A percentile compares a stretch with the other conserved stretches of the same genome.
Conservation (phyloP, 805 yeast genomes). For the Tetrapisispora iriomotensis region DNA sequence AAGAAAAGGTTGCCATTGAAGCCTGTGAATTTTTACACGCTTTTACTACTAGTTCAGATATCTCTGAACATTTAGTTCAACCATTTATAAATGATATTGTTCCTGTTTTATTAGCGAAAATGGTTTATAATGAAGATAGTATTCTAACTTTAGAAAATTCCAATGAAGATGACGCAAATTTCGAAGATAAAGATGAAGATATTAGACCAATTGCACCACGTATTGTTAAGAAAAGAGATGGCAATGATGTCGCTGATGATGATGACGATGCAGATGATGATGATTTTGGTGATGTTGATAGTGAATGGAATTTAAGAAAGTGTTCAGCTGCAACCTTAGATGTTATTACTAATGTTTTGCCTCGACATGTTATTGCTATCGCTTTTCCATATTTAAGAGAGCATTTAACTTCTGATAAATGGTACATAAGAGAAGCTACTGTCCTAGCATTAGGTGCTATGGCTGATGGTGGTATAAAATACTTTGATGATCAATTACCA, state of each 20-base stretch:
- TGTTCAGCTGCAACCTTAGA: conserved; percentile 93
- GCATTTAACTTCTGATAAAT: conserved; percentile 55
- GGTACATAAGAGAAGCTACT: conserved; percentile 91
- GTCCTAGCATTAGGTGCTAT: conserved; percentile 93
- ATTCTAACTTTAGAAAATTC: conserved; percentile 49
- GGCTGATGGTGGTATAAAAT: conserved; percentile 76
- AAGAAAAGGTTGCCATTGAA: conserved; percentile 74
- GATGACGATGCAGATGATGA: conserved; percentile 61
- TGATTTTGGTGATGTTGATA: conserved; percentile 54
- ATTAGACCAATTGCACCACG: conserved; percentile 74
- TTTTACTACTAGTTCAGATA: conserved; percentile 50
- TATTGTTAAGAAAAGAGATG: conserved; percentile 37
- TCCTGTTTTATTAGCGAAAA: conserved; percentile 69
- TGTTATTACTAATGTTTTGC: conserved; percentile 56
- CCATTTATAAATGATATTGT: conserved; percentile 53
- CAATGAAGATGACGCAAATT: conserved; percentile 61
- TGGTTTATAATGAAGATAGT: conserved; percentile 85
- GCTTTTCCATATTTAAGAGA: conserved; percentile 70
- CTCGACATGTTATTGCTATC: conserved; percentile 54
- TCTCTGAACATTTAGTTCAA: conserved; percentile 43
- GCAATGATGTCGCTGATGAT: conserved; percentile 42
- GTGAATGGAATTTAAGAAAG: conserved; percentile 85
- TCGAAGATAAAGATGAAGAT: conserved; percentile 80
- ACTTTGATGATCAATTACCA: conserved; percentile 64
- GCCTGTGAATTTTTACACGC: conserved; percentile 87